These are phyloP conservation scores for Dendrobium chrysotoxum DNA, from an alignment of 106 monocot species.

Conservation along the genomic window DNA sequence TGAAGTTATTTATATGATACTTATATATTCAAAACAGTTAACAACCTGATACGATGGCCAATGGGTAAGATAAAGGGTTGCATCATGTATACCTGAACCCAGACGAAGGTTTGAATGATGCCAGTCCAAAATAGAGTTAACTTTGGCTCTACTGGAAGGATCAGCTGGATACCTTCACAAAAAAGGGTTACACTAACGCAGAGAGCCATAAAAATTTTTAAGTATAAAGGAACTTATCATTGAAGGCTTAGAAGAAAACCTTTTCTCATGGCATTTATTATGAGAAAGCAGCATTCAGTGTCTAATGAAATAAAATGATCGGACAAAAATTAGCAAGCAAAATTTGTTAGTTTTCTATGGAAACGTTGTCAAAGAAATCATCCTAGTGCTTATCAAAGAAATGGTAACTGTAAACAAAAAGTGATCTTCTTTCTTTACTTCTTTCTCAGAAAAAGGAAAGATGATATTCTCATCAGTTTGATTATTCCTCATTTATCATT, in stretches of 20 bases:
- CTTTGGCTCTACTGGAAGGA: slow-evolving; percentile 61
- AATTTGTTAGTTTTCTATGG: neutral
- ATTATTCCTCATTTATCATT: neutral
- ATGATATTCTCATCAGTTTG: neutral
- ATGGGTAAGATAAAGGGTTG: neutral
- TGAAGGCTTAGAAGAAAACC: slow-evolving; percentile 1
- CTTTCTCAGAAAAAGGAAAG: neutral
- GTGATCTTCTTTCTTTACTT: neutral
- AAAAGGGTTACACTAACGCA: neutral
- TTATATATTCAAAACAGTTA: neutral
- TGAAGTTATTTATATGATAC: neutral
- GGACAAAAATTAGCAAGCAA: neutral
- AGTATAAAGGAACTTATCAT: neutral
- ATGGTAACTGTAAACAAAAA: neutral
- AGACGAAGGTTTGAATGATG: slow-evolving; percentile 88
- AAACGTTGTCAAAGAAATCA: neutral
- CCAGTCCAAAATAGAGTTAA: slow-evolving; percentile 92
- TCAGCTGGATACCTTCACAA: slow-evolving; percentile 84
- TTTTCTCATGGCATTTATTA: neutral
- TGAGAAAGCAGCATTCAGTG: neutral
- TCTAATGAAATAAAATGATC: neutral
- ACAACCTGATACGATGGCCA: neutral
- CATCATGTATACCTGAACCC: slow-evolving; percentile 51
- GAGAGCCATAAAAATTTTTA: neutral
- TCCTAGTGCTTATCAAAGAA: neutral